Evolutionary conservation across 2,329 filamentous ascomycete genomes (phyloP), one percentile per base, ranked within the genome.

Genomic region (Nothophaeocryptopus gaeumannii): DNA sequence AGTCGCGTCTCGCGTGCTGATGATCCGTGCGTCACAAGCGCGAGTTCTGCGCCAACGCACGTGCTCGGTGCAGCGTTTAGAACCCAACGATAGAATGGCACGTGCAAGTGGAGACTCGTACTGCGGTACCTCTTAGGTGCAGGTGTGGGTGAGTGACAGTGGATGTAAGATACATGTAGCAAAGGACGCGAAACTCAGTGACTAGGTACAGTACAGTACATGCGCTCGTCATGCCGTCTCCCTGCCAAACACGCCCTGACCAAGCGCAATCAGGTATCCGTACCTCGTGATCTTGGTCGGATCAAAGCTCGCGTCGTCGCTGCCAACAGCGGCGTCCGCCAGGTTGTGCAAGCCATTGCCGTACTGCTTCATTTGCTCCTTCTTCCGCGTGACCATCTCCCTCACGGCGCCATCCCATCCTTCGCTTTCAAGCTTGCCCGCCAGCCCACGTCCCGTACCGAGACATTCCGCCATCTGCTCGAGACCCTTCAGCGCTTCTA

Each of bases 361-460:
- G 67, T 64, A 39, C 63, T 62, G 48, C 63, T 63, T 60, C 63
- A 69, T 68, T 74, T 50, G 74, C 64, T 64, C 64, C 38, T 62
- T 57, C 53, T 70, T 70, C 47, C 60, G 60, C 29, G 59, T 62
- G 13, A 86, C 77, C 53, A 76, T 69, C 37, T 78, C 74, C 49
- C 77, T 70, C 13, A 83, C 74, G 14, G 75, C 74, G 5, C 70
- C 70, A 54, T 85, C 82, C 82, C 83, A 86, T 2, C 76, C 76
- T 65, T 76, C 56, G 65, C 76, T 50, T 72, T 72, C 54, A 67
- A 76, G 59, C 52, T 66, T 65, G 5, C 68, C 70, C 16, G 67
- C 65, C 39, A 72, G 50, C 39, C 68, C 63, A 38, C 78, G 77
- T 15, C 67, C 68, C 31, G 67, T 63, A 12, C 66, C 67, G 10